Evolutionary conservation across 352 stramenopile genomes (phyloP).

Genomic region (Globisporangium alternatum): DNA sequence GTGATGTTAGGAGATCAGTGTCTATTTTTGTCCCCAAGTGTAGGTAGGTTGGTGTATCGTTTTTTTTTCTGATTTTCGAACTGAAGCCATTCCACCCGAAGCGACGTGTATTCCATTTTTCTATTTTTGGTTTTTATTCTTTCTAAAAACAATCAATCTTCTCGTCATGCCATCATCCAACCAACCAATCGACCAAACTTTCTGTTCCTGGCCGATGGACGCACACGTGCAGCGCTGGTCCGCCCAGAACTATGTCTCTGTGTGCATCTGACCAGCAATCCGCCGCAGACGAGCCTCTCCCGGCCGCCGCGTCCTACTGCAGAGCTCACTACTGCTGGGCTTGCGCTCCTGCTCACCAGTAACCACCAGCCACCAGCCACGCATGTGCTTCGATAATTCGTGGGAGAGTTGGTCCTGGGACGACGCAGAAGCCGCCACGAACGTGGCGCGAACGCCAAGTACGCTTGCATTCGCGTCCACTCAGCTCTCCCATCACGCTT

Average conservation of each 20-base stretch:
- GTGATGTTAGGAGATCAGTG: background rate
- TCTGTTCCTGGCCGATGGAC: background rate
- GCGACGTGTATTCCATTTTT: background rate
- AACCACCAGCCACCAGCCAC: background rate
- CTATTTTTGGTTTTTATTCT: background rate
- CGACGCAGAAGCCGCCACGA: conserved; percentile 3
- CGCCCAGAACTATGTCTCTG: background rate
- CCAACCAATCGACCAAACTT: background rate
- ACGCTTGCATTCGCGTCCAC: background rate
- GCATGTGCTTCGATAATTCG: conserved; percentile 1
- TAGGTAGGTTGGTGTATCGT: background rate
- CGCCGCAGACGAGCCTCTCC: background rate
- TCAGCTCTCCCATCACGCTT: background rate
- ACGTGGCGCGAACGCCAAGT: conserved; percentile 3
- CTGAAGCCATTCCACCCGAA: conserved; percentile 9
- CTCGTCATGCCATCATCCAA: background rate
- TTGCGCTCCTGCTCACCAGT: too few relatives aligned
- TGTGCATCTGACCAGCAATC: too few relatives aligned
- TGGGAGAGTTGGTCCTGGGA: conserved; percentile 3
- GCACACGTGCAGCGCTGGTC: background rate
- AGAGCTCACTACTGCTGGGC: background rate
- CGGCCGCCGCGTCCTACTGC: too few relatives aligned
- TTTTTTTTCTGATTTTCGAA: conserved; percentile 6
- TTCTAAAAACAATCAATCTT: background rate
- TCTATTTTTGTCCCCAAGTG: conserved; percentile 8